A percentile compares a stretch with the other conserved stretches of the same genome.
Evolutionary conservation across 352 stramenopile genomes (phyloP).

Genomic region (Chrysophaeum taylorii): DNA sequence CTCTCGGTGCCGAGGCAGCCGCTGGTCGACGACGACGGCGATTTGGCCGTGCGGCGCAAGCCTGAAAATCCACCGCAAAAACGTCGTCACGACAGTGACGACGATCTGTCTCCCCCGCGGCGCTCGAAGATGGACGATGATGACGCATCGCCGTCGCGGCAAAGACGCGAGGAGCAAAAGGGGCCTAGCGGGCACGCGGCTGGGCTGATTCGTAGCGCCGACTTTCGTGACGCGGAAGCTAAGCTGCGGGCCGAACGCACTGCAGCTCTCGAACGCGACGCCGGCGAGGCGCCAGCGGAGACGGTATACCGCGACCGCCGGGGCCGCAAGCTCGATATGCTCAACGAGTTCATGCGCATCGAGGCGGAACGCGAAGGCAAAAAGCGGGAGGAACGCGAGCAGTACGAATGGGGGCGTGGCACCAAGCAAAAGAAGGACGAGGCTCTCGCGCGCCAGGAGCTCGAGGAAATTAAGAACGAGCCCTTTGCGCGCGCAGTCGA

Average conservation of each 20-base stretch:
- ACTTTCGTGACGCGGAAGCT: conserved; percentile 42
- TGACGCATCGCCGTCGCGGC: neutral
- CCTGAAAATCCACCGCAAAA: too few species aligned
- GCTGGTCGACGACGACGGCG: neutral
- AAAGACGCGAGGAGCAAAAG: conserved; percentile 10
- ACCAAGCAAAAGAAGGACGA: conserved; percentile 47
- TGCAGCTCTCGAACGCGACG: conserved; percentile 24
- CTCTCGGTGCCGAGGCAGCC: too few species aligned
- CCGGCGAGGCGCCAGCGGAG: conserved; percentile 31
- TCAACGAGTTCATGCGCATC: conserved; percentile 35
- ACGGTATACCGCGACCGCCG: conserved; percentile 37
- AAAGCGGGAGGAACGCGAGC: conserved; percentile 27
- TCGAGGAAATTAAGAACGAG: conserved; percentile 37
- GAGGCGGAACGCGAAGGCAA: conserved; percentile 24
- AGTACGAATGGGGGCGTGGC: conserved; percentile 46
- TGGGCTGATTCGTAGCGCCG: conserved; percentile 41
- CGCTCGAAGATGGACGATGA: neutral
- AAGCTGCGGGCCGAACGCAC: conserved; percentile 34
- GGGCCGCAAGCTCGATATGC: conserved; percentile 42
- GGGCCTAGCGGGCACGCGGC: conserved; percentile 48
- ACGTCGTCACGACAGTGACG: neutral
- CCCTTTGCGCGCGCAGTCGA: conserved; percentile 49
- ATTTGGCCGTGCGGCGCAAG: too few species aligned
- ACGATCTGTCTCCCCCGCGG: conserved; percentile 3
- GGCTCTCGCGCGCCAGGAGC: conserved; percentile 33